These are phyloP conservation scores for Trametes cubensis DNA, from an alignment of 768 basidiomycete species.

Conservation along the genomic window DNA sequence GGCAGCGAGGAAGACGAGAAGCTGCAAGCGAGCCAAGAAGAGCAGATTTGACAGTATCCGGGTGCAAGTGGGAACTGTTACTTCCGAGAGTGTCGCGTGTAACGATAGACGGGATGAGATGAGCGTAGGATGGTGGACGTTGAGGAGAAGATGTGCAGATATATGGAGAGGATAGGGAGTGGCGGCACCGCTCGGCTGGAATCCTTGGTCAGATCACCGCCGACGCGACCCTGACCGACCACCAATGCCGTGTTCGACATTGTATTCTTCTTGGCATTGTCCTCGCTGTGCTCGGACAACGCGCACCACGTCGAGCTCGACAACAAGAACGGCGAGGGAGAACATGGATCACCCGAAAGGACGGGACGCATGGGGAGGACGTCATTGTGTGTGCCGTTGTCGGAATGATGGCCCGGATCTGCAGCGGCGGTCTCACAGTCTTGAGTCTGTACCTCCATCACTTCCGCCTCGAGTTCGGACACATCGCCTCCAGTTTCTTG, in stretches of 20 bases:
- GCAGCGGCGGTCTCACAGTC: too few species aligned
- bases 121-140: too few species aligned
- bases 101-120: not conserved
- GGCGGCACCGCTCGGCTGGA: not conserved
- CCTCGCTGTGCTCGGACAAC: not conserved
- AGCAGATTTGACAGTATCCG: not conserved
- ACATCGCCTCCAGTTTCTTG: too few species aligned
- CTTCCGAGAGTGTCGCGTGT: not conserved
- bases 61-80: not conserved
- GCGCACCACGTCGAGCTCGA: not conserved
- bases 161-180: too few species aligned
- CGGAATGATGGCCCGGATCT: too few species aligned
- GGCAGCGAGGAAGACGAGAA: constrained; percentile 9
- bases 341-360: not conserved
- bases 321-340: too few species aligned
- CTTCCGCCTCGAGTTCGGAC: too few species aligned
- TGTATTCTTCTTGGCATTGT: not conserved
- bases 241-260: too few species aligned
- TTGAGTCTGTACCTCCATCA: too few species aligned
- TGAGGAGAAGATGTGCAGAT: too few species aligned
- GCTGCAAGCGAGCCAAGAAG: not conserved
- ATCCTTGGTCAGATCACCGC: constrained; percentile 1
- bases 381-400: constrained; percentile 12
- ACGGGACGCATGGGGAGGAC: not conserved
- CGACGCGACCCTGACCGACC: not conserved